phyloP scores from a whole-genome alignment of 2,329 filamentous ascomycete genomes.

The Torrubiella hemipterigena region DNA sequence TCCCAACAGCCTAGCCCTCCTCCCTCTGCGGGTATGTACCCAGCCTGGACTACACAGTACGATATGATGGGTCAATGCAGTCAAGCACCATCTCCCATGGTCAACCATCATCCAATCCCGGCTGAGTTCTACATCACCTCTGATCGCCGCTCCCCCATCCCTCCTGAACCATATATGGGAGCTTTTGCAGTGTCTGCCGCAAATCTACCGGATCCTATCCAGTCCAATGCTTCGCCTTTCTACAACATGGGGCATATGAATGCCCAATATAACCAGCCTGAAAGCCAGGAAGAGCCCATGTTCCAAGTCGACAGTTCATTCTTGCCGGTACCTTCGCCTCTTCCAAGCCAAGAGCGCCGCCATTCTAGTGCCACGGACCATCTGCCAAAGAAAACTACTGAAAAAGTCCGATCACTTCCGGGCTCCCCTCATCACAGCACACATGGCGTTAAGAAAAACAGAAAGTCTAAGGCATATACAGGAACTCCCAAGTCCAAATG shows the following conservation, averaged over 20 bases:
- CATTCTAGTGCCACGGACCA: background rate
- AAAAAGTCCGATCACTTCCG: background rate
- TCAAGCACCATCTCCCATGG: conserved; percentile 14
- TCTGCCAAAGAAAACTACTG: background rate
- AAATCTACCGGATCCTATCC: too few relatives aligned
- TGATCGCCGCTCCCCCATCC: background rate
- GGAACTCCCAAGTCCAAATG: conserved; percentile 6
- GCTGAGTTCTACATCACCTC: background rate
- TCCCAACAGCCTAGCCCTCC: conserved; percentile 36
- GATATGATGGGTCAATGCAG: conserved; percentile 27
- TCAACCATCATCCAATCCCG: background rate
- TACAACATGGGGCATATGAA: too few relatives aligned
- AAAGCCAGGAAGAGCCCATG: too few relatives aligned
- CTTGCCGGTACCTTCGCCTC: too few relatives aligned
- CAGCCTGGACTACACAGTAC: conserved; percentile 26
- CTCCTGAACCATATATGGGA: background rate
- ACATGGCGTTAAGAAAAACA: conserved; percentile 16
- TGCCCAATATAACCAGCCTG: too few relatives aligned
- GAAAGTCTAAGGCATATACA: conserved; percentile 7
- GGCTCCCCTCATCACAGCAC: conserved; percentile 2
- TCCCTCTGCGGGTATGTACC: conserved; percentile 32
- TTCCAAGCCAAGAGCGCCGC: background rate
- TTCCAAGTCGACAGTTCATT: too few relatives aligned
- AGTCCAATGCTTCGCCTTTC: too few relatives aligned
- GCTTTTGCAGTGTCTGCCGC: too few relatives aligned